Evolutionary conservation across 1,284 basidiomycete species (phyloP), one percentile per base, ranked within the genome.

Genomic region (Cystobasidium sp.): DNA sequence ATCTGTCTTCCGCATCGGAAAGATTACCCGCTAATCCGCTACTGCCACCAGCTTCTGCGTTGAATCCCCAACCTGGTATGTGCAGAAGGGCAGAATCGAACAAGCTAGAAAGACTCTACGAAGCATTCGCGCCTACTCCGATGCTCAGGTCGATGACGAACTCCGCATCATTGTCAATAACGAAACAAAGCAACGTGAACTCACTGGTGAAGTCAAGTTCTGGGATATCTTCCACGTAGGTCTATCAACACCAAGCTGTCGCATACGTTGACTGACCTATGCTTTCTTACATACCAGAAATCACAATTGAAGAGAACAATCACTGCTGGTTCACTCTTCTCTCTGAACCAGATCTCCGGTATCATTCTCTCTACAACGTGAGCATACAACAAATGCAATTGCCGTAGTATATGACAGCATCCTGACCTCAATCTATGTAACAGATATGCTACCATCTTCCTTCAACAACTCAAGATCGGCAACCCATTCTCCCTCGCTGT

Each of bases 361-460:
- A 56, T 56, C 24, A 56, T 56, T 31, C 53, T 56, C 24, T 56
- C 53, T 12, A 56, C 53, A 9, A 56, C 53, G 53, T 56, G 20
- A 56, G 53, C 18, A 7, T 31, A 31, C 31, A 31, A 31, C 20
- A 56, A 14, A 12, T 12, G n/a, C 46, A 49, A 49, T 49, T n/a
- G 12, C n/a, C 1, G 14, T 2, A 12, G n/a, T n/a, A 49, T 9
- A 14, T 18, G 52, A 7, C 12, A 53, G 24, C 52, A 10, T 20
- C 5, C 20, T 53, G 20, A 18, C 14, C 9, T 14, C 3, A 3
- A n/a, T 53, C 5, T 5, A 31, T 31, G 31, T 53, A 22, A 1
- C 53, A 56, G 53, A 56, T 56, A 56, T 22, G 53, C 53, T 12
- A 56, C 53, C 22, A 56, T 56, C 53, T 56, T 56, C 53, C 53